These are phyloP conservation scores for Aurantiochytrium sp. DNA, from an alignment of 108 stramenopile species.

Conservation along the genomic window DNA sequence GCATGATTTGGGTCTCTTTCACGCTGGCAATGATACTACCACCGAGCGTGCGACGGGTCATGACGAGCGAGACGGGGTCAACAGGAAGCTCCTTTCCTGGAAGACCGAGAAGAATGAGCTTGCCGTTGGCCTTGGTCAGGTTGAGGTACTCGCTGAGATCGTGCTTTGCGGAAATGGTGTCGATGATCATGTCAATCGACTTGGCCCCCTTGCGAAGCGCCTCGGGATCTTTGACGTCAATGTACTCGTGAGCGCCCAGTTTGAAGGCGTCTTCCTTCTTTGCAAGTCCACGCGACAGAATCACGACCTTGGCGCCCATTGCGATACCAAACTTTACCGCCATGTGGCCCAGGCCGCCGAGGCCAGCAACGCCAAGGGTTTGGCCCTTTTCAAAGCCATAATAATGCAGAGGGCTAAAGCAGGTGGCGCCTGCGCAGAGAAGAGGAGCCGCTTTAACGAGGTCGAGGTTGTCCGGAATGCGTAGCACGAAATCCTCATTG, in stretches of 20 bases:
- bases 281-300: conserved; percentile 32
- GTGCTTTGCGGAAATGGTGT: conserved; percentile 42
- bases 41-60: conserved; percentile 19
- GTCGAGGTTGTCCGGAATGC: neutral
- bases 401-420: conserved; percentile 43
- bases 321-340: conserved; percentile 51
- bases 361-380: conserved; percentile 48
- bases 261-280: conserved; percentile 42
- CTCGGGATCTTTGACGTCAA: neutral
- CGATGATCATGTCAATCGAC: conserved; percentile 45
- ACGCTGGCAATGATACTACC: conserved; percentile 50
- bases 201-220: neutral
- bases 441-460: conserved; percentile 23
- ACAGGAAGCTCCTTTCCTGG: neutral
- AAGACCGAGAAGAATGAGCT: conserved; percentile 32
- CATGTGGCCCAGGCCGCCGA: conserved; percentile 61
- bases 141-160: conserved; percentile 25
- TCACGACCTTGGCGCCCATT: conserved; percentile 41
- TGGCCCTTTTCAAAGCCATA: conserved; percentile 30
- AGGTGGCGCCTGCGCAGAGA: conserved; percentile 62
- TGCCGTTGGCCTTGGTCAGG: conserved; percentile 32
- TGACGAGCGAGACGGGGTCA: conserved; percentile 2
- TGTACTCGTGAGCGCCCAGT: conserved; percentile 37
- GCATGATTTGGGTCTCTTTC: conserved; percentile 49
- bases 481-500: neutral